Conservation (phyloP, 139 green algal genomes). For the Volvox reticuliferus region DNA sequence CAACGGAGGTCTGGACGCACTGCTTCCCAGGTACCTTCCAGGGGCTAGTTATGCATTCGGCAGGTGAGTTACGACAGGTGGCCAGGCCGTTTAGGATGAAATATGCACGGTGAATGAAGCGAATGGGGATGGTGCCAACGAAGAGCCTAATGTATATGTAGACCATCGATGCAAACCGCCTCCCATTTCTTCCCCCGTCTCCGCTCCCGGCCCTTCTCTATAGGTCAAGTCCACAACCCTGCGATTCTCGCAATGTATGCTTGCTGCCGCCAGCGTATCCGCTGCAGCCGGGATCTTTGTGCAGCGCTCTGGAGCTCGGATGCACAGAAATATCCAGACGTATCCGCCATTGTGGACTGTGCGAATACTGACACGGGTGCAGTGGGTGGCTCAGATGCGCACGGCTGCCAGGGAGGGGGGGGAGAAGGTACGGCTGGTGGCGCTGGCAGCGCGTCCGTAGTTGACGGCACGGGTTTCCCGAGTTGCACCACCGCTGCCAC, state of each 20-base stretch:
- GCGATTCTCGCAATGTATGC: conserved; percentile 42
- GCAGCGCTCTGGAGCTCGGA: neutral
- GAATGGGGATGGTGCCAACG: too few relatives aligned
- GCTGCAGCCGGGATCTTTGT: conserved; percentile 27
- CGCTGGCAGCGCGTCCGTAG: too few relatives aligned
- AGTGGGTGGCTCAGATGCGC: too few relatives aligned
- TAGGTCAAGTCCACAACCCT: conserved; percentile 13
- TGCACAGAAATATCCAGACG: neutral
- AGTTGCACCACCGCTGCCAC: too few relatives aligned
- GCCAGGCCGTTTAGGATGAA: too few relatives aligned
- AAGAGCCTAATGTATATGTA: too few relatives aligned
- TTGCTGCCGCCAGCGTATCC: conserved; percentile 28
- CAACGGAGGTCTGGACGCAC: conserved; percentile 23
- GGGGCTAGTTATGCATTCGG: neutral
- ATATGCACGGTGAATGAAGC: too few relatives aligned
- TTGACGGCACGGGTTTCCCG: too few relatives aligned
- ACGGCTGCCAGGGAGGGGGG: too few relatives aligned
- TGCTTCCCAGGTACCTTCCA: neutral
- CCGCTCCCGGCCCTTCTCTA: neutral
- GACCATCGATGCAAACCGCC: neutral
- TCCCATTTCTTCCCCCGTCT: neutral
- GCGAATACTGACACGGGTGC: too few relatives aligned
- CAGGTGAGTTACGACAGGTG: neutral
- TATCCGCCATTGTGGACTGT: too few relatives aligned
- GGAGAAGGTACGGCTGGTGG: too few relatives aligned